Percentiles rank a stretch among this genome's conserved stretches.
Evolutionary conservation across 163 green algal genomes (phyloP).

Genomic region (Volvox carteri): DNA sequence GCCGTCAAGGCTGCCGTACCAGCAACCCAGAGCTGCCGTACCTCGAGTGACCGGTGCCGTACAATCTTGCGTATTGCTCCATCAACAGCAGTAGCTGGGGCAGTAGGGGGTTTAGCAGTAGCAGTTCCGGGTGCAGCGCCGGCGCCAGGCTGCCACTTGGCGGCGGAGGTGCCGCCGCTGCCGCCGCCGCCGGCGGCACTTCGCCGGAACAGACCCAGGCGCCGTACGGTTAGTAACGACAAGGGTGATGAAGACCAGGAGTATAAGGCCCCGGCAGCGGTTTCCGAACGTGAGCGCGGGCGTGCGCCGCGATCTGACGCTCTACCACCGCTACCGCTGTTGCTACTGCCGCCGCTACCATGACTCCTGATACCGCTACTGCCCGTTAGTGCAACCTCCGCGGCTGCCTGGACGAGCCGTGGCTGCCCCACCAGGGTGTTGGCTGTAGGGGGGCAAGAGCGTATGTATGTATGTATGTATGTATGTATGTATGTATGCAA

Average conservation of each 20-base stretch:
- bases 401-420: neutral
- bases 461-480: too few species aligned
- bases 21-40: too few species aligned
- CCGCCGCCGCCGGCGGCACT: neutral
- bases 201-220: neutral
- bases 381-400: neutral
- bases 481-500: too few species aligned
- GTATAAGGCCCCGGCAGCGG: neutral
- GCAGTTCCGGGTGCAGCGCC: neutral
- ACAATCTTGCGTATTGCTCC: neutral
- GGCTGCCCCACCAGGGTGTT: constrained; percentile 74
- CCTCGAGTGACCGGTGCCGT: neutral
- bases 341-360: neutral
- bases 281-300: neutral
- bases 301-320: neutral
- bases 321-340: too few species aligned
- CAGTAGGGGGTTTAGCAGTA: neutral
- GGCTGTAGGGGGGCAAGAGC: constrained; percentile 13
- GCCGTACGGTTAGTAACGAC: neutral
- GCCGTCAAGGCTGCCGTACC: too few species aligned
- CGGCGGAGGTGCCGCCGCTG: neutral
- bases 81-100: neutral
- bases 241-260: neutral
- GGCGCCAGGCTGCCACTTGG: neutral
- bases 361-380: neutral